Base-by-base conservation (phyloP, 164 flowering plant genomes). In the Tinospora cordifolia region DNA sequence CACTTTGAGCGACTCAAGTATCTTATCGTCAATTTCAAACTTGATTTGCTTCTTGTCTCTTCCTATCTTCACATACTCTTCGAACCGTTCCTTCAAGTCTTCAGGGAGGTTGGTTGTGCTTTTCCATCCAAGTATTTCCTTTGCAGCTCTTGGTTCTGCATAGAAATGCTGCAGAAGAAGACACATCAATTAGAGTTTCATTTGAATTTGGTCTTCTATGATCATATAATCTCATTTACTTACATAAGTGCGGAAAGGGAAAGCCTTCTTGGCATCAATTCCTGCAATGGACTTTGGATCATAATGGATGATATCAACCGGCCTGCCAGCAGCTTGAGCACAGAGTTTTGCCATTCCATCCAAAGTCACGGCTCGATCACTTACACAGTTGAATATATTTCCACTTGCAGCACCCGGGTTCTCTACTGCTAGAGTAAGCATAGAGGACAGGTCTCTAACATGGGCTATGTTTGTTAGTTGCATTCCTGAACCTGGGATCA, bases 71-170 rank as follows among this genome's bases (percentile, higher is more conserved):
- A 90, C 86, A 69, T 94, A 94, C 82, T 94, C 99, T 0, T 84
- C 90, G 73, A 76, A 94, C 68, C 97, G 65, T 75, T 92, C 98
- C 82, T 90, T 92, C 85, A 94, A 77, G 71, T 94, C 99, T 74
- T 82, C 90, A 0, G 91, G 85, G 51, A 94, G 92, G 67, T 90
- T 85, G 38, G 99, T 92, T 39, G 82, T 78, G 54, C 83, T 26
- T 2, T 66, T 66, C 97, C 98, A 94, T 63, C 93, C 94, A 75
- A 94, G 70, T 69, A 88, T 72, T 47, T 89, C 91, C 83, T 94
- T 90, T n/a, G 97, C 97, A 57, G 94, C 92, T 79, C 99, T 82
- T 73, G 98, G 99, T 76, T 94, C 99, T 17, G 98, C 89, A 77
- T 92, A 94, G 80, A 94, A 94, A 78, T 94, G 99, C 99, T 94